Percentiles rank a stretch among this genome's conserved stretches.
Conservation (phyloP, 306 rosid species). For the Cicer judaicum region DNA sequence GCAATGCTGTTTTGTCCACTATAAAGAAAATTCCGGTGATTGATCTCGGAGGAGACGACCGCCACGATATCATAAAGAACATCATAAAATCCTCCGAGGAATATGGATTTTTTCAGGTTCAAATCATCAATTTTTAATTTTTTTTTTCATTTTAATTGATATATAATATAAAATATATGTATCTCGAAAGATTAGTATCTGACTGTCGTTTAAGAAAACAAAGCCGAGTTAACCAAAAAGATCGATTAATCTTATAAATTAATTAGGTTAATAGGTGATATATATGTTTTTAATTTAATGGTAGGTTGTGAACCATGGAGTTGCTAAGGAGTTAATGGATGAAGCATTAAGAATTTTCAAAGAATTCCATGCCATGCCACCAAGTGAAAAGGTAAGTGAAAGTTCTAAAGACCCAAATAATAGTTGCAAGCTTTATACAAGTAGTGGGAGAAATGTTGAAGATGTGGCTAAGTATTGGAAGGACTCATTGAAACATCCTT, state of each 20-base stretch:
- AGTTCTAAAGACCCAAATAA: constrained; percentile 58
- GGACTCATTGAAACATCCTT: constrained; percentile 62
- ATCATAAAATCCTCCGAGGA: constrained; percentile 58
- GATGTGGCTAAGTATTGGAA: constrained; percentile 65
- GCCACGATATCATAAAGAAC: constrained; percentile 37
- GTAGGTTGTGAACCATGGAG: constrained; percentile 75
- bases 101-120: constrained; percentile 76
- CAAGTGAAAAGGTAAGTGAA: constrained; percentile 53
- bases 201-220: not conserved
- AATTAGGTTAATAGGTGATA: not conserved
- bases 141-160: not conserved
- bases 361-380: constrained; percentile 65
- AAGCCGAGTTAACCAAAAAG: not conserved
- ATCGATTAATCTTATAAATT: not conserved
- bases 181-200: not conserved
- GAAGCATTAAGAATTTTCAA: constrained; percentile 50
- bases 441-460: constrained; percentile 53
- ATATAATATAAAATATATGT: not conserved
- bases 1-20: constrained; percentile 11
- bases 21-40: constrained; percentile 54
- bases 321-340: constrained; percentile 47
- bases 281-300: not conserved
- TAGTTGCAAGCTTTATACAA: constrained; percentile 69
- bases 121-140: not conserved
- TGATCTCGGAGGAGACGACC: constrained; percentile 56